A percentile compares a stretch with the other conserved stretches of the same genome.
These are phyloP conservation scores for Lactarius evosmus DNA, from an alignment of 768 basidiomycete genomes.

Conservation along the genomic window DNA sequence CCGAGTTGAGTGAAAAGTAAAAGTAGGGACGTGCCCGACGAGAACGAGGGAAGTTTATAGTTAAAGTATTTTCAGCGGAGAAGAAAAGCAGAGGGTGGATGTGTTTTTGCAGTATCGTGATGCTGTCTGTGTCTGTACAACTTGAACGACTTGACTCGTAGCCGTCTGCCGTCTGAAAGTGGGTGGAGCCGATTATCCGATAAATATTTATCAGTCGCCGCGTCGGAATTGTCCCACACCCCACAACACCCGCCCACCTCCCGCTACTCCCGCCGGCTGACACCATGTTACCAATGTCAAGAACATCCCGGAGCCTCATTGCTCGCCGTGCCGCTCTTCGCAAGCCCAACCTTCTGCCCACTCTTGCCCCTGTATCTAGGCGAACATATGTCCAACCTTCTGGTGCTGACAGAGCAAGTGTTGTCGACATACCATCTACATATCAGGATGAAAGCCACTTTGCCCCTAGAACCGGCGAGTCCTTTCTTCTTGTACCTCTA, in stretches of 20 bases:
- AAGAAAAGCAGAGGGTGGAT: background rate
- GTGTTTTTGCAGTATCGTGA: background rate
- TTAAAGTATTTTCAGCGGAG: conserved; percentile 4
- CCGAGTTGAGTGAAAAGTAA: conserved; percentile 82
- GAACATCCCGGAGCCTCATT: conserved; percentile 43
- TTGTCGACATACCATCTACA: conserved; percentile 75
- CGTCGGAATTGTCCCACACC: background rate
- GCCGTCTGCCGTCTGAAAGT: background rate
- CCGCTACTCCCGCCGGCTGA: background rate
- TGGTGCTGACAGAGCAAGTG: conserved; percentile 74
- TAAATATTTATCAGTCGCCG: conserved; percentile 18
- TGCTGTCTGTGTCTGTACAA: background rate
- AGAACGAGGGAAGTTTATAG: conserved; percentile 8
- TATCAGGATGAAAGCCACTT: conserved; percentile 70
- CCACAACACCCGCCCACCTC: background rate
- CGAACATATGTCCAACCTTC: conserved; percentile 79
- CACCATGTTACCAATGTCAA: conserved; percentile 60
- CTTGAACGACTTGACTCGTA: background rate
- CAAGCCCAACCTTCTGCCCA: conserved; percentile 28
- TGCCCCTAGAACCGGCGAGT: conserved; percentile 63
- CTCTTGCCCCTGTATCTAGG: conserved; percentile 29
- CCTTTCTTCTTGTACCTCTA: background rate
- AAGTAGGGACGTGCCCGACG: conserved; percentile 31
- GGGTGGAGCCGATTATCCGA: conserved; percentile 25
- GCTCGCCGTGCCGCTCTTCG: conserved; percentile 33